Conservation (phyloP, 495 filamentous ascomycete species). For the Xylaria palmicola region DNA sequence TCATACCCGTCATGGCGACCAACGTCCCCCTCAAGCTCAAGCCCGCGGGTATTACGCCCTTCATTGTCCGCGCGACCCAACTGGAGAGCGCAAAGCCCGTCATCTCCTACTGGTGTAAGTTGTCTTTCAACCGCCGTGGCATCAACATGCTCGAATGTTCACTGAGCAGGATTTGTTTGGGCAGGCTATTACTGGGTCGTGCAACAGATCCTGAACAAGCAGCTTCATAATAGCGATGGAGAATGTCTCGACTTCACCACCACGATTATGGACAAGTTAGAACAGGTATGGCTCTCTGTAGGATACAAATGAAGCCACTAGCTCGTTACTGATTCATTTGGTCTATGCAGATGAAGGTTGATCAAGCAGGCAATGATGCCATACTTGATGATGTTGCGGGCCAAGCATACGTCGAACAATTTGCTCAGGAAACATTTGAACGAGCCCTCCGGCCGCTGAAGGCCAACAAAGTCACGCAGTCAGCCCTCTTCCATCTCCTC, state of each 20-base stretch:
- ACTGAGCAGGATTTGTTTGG: neutral
- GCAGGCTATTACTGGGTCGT: constrained; percentile 90
- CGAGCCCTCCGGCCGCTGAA: constrained; percentile 79
- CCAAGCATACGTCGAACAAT: constrained; percentile 90
- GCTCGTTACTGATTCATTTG: neutral
- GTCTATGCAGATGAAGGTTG: constrained; percentile 60
- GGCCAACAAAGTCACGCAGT: constrained; percentile 79
- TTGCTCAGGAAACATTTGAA: constrained; percentile 81
- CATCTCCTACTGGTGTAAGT: constrained; percentile 91
- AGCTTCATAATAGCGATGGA: constrained; percentile 71
- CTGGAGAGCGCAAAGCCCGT: constrained; percentile 81
- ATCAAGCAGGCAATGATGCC: constrained; percentile 57
- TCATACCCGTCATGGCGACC: constrained; percentile 58
- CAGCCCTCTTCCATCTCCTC: neutral
- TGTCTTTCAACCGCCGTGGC: neutral
- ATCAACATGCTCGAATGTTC: neutral
- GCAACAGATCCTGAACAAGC: constrained; percentile 80
- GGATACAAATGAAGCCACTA: neutral
- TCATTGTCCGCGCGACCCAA: constrained; percentile 77
- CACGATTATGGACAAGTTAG: constrained; percentile 85
- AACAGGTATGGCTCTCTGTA: constrained; percentile 56
- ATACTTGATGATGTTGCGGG: constrained; percentile 79
- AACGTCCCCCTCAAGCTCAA: constrained; percentile 73
- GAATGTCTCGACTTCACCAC: constrained; percentile 78
- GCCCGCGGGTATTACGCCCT: constrained; percentile 70